A percentile compares a stretch with the other conserved stretches of the same genome.
Evolutionary conservation across 306 rosid genomes (phyloP).

Genomic region (Vigna reflexopilosa): DNA sequence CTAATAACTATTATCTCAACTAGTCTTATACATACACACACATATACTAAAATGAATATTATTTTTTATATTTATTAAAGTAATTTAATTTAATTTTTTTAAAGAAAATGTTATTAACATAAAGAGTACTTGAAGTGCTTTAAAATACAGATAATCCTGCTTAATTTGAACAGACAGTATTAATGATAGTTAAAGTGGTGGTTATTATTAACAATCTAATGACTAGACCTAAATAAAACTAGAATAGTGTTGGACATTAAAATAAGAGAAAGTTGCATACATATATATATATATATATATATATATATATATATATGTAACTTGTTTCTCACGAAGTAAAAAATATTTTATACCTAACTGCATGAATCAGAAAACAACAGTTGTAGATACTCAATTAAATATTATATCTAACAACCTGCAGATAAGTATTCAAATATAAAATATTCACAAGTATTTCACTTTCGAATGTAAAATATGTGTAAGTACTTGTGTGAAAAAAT

Average conservation of each 20-base stretch:
- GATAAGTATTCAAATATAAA: constrained; percentile 18
- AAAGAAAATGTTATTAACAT: neutral
- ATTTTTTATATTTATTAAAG: neutral
- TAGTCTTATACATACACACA: no score
- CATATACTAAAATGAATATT: neutral
- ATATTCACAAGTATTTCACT: neutral
- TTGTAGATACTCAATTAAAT: neutral
- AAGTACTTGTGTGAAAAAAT: neutral
- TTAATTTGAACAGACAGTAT: constrained; percentile 1
- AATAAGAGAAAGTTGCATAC: neutral
- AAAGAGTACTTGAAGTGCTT: neutral
- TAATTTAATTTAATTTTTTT: neutral
- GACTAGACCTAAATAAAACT: neutral
- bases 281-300: no score
- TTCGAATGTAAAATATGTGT: neutral
- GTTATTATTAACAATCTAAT: neutral
- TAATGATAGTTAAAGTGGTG: neutral
- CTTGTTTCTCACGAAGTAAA: neutral
- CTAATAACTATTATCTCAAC: neutral
- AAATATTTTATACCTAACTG: neutral
- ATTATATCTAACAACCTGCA: neutral
- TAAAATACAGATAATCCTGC: neutral
- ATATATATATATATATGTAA: no score
- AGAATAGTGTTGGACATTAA: neutral
- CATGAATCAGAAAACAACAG: neutral